Conservation (phyloP, 176 grass and related monocot genomes). For the Oryza glumipatula region DNA sequence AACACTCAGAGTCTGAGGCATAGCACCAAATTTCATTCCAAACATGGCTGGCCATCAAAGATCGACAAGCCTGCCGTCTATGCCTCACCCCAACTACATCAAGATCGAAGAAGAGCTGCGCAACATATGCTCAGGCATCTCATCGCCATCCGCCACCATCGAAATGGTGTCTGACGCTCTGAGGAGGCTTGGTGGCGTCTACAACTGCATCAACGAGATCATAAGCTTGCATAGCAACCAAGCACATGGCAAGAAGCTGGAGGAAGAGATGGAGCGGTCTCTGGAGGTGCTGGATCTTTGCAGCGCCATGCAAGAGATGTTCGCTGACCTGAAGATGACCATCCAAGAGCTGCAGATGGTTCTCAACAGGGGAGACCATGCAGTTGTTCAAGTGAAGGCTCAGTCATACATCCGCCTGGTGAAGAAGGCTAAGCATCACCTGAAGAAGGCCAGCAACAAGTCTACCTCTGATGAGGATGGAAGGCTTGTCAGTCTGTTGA, state of each 20-base stretch:
- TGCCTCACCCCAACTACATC: constrained; percentile 10
- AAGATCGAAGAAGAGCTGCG: constrained; percentile 36
- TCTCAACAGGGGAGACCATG: constrained; percentile 31
- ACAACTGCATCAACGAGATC: constrained; percentile 39
- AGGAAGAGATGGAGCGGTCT: constrained; percentile 56
- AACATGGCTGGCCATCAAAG: constrained; percentile 54
- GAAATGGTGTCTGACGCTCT: constrained; percentile 23
- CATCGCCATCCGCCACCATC: constrained; percentile 30
- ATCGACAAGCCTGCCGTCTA: constrained; percentile 52
- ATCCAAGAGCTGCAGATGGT: constrained; percentile 44
- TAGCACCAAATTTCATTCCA: neutral
- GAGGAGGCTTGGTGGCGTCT: constrained; percentile 45
- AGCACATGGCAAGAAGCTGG: constrained; percentile 45
- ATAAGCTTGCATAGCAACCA: constrained; percentile 51
- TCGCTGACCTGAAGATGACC: constrained; percentile 44
- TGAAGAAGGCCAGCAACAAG: constrained; percentile 43
- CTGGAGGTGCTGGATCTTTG: constrained; percentile 55
- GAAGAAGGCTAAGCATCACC: constrained; percentile 48
- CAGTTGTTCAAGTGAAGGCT: constrained; percentile 25
- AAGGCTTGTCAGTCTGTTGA: constrained; percentile 19
- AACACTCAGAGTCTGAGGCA: neutral
- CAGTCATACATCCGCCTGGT: constrained; percentile 39
- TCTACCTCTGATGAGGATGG: neutral
- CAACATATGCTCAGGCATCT: constrained; percentile 22
- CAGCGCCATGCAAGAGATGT: constrained; percentile 33